Base-by-base conservation (phyloP, 768 basidiomycete species). In the Strobilomyces confusus region DNA sequence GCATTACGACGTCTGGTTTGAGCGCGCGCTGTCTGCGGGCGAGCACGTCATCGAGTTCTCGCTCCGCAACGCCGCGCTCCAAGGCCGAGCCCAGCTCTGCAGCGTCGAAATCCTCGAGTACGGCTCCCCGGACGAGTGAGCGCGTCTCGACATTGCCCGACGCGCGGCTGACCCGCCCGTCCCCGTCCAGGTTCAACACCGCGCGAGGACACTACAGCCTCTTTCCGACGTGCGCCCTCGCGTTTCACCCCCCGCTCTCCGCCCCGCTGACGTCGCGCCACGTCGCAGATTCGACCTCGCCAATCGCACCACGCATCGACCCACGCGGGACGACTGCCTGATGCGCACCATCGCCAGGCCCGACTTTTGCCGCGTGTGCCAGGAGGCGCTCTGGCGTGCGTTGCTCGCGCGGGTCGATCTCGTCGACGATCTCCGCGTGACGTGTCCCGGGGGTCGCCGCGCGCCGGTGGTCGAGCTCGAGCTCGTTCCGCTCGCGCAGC, bases 291-390 rank as follows among this genome's bases (percentile, higher is more conserved):
- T 78, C 63, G 75, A 83, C 32, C 66, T 72, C 36, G 49, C 67
- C 49, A 88, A 90, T 60, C 66, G 68, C 48, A 89, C 86, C 0
- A 78, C 80, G 4, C 91, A 86, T 68, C 80, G 89, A n/a, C 89
- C 89, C 4, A 91, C 89, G 3, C 88, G 89, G 58, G 83, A 88
- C 55, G 86, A 83, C 65, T 91, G 89, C 64, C 80, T 91, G 44
- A 91, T 92, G 89, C 86, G 89, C 38, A 71, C 73, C 49, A 83
- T 89, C 38, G 82, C 78, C 26, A 75, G 78, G 0, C 83, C 87
- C 50, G 80, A 86, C 62, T 87, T 91, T 64, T 92, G 89, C 75
- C 81, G 75, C 57, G 83, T 80, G 47, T 92, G 89, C 63, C 61
- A 79, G 14, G 89, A 91, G 58, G 86, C 79, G 6, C 80, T 91